Evolutionary conservation across 23 red algal genomes (phyloP).

Genomic region (Agarophyton chilense): DNA sequence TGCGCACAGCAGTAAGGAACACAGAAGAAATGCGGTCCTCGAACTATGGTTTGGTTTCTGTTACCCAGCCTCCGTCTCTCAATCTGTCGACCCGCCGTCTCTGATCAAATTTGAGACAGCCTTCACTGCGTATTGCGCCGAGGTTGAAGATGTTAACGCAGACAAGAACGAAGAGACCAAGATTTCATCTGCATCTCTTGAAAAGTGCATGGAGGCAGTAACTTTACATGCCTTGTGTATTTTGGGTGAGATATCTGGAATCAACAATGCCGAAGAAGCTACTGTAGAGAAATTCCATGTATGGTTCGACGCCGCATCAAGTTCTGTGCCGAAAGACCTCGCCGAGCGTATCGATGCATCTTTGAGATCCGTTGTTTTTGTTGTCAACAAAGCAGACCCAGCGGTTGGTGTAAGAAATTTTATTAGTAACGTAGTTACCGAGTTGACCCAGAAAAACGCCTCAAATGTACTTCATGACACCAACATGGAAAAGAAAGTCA

Average conservation of each 20-base stretch:
- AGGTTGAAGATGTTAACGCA: conserved; percentile 13
- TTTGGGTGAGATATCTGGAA: conserved; percentile 37
- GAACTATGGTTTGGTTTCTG: no score
- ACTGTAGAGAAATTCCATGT: conserved; percentile 8
- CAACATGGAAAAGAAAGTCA: not conserved
- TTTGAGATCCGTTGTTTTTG: not conserved
- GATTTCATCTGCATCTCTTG: conserved; percentile 2
- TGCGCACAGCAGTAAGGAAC: no score
- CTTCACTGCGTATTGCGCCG: not conserved
- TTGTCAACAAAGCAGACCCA: not conserved
- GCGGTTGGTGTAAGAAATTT: conserved; percentile 16
- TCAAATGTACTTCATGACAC: not conserved
- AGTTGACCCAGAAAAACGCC: not conserved
- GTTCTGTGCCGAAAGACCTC: not conserved
- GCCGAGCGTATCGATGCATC: not conserved
- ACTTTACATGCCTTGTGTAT: conserved; percentile 27
- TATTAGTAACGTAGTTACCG: not conserved
- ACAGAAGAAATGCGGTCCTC: no score
- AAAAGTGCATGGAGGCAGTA: conserved; percentile 17
- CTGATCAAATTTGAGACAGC: conserved; percentile 37
- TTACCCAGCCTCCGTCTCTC: no score
- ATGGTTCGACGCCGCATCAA: not conserved
- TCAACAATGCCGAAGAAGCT: not conserved
- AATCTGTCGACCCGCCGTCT: no score
- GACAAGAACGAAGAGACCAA: not conserved